Evolutionary conservation across 805 yeast species (phyloP).

Genomic region (Nakazawaea wickerhamii): DNA sequence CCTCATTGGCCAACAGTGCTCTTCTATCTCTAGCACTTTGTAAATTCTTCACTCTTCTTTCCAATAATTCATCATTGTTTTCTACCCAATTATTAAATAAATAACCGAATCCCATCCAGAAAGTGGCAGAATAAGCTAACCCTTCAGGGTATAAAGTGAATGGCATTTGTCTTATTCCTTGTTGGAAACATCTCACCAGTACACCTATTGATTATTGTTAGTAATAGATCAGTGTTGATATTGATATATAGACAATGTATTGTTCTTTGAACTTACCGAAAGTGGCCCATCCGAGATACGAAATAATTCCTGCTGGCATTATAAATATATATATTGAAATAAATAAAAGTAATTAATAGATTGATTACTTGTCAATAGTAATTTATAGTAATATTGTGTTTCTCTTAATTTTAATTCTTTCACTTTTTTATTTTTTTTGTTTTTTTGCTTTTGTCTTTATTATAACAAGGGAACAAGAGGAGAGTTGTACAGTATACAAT

Average conservation of each 20-base stretch:
- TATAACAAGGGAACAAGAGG: too few relatives aligned
- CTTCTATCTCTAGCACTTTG: conserved; percentile 31
- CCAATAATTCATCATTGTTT: conserved; percentile 31
- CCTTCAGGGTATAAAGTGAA: conserved; percentile 32
- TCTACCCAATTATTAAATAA: conserved; percentile 32
- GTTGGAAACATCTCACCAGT: conserved; percentile 38
- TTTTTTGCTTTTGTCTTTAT: too few relatives aligned
- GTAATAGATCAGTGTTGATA: background rate
- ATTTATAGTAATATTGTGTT: background rate
- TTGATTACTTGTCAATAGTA: too few relatives aligned
- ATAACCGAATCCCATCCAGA: conserved; percentile 39
- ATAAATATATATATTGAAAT: background rate
- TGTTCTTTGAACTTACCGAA: conserved; percentile 18
- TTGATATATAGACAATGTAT: background rate
- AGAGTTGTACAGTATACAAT: too few relatives aligned
- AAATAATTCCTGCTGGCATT: conserved; percentile 15
- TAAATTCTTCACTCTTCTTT: conserved; percentile 30
- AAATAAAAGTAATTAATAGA: conserved; percentile 1
- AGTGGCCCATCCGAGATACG: conserved; percentile 22
- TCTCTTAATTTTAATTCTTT: too few relatives aligned
- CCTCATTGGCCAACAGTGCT: conserved; percentile 13
- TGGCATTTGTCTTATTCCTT: conserved; percentile 38
- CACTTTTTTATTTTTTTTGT: too few relatives aligned
- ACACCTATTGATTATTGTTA: conserved; percentile 25
- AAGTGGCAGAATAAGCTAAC: conserved; percentile 37